Base-by-base conservation (phyloP, 306 rosid genomes). In the Styphnolobium japonicum region DNA sequence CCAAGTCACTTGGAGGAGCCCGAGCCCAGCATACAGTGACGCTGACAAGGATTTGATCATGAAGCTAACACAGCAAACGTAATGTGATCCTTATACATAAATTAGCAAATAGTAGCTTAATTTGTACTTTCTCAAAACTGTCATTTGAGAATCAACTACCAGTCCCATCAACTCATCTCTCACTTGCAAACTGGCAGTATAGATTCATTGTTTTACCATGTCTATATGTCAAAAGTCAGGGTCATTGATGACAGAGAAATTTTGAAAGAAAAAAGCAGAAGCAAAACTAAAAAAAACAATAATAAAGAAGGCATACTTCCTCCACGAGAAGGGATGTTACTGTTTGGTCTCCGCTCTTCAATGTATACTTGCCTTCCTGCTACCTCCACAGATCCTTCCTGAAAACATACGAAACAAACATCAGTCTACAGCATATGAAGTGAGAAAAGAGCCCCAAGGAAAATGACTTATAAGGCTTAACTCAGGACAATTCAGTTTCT, bases 321-420 rank as follows among this genome's bases (percentile, higher is more conserved):
- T 76, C 86, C 83, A 63, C 90, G 92, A 67, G 89, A 86, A 36
- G 90, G 89, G 78, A 90, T 85, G 87, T 84, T 86, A 80, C 88
- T 90, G 86, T 87, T 88, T 62, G 90, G 91, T 84, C 97, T 92
- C 82, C 97, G 88, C 86, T 90, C 97, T 83, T 92, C 97, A 36
- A 92, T 92, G 88, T 84, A 90, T 48, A 87, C 87, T 64, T 84
- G 90, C 73, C 90, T 89, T 61, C 97, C 95, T 56, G 86, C 90
- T 73, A 92, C 80, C 78, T 88, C 86, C 75, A 87, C 87, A 31
- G 84, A 80, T 65, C 87, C 93, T 0, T 87, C 95, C 97, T 90
- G 73, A 58, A 71, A 66, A 62, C 33, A 34, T 14, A 52, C 12
- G 43, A 80, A 73, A 16, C 58, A 43, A 70, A 15, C 19, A 22